Conservation (phyloP, 2,329 filamentous ascomycete species). For the Dothideomycetes sp. region DNA sequence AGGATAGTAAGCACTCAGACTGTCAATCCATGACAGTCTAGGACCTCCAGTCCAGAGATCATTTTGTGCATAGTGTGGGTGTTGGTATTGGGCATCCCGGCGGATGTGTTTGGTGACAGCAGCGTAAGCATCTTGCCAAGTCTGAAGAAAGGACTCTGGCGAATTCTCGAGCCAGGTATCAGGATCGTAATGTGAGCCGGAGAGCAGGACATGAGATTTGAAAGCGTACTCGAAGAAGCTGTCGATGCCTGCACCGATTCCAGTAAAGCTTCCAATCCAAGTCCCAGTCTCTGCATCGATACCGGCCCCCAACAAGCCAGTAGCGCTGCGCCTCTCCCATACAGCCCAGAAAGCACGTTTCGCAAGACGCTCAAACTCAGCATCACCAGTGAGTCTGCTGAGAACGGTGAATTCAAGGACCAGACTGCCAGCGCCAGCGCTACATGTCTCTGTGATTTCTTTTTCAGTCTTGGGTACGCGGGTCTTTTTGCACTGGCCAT, state of each 20-base stretch:
- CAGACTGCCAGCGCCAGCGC: conserved; percentile 88
- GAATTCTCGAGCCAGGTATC: conserved; percentile 44
- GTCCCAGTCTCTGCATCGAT: conserved; percentile 84
- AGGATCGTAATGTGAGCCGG: conserved; percentile 44
- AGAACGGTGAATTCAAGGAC: conserved; percentile 88
- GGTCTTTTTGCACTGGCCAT: conserved; percentile 32
- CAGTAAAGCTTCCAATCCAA: conserved; percentile 80
- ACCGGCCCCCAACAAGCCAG: conserved; percentile 80
- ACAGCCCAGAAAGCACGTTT: conserved; percentile 95
- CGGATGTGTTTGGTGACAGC: conserved; percentile 90
- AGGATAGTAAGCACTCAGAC: conserved; percentile 88
- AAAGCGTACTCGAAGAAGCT: conserved; percentile 98
- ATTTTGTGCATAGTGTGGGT: conserved; percentile 87
- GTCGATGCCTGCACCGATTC: conserved; percentile 91
- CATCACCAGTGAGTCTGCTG: conserved; percentile 76
- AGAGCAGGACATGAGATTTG: conserved; percentile 85
- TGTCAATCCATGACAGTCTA: conserved; percentile 90
- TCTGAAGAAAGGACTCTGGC: conserved; percentile 65
- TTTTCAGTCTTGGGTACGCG: conserved; percentile 33
- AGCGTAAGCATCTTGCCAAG: conserved; percentile 76
- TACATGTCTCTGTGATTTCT: conserved; percentile 93
- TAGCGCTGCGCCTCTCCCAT: conserved; percentile 77
- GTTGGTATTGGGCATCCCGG: conserved; percentile 59
- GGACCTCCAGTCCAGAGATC: conserved; percentile 81
- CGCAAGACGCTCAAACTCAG: conserved; percentile 76